Evolutionary conservation across 371 early-diverging fungal species (phyloP).

Genomic region (Funneliformis caledonium): DNA sequence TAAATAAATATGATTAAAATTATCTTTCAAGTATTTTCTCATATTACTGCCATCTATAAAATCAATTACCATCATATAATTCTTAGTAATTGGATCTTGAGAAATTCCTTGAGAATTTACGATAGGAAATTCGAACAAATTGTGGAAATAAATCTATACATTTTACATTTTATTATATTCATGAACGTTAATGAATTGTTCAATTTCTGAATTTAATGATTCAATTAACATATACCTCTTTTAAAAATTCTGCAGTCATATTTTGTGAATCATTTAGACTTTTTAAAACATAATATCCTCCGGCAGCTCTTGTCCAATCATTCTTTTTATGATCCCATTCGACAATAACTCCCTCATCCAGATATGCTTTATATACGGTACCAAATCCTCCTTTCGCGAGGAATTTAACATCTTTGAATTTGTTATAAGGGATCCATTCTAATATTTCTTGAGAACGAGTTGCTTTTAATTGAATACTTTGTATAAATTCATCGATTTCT

Average conservation of each 20-base stretch:
- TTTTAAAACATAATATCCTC: not conserved
- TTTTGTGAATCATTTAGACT: not conserved
- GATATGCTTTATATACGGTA: not conserved
- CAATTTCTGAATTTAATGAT: too few relatives aligned
- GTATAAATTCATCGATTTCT: not conserved
- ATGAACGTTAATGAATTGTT: too few relatives aligned
- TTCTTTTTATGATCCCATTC: not conserved
- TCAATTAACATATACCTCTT: not conserved
- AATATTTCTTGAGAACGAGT: not conserved
- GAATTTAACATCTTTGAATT: conserved; percentile 7
- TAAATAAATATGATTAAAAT: too few relatives aligned
- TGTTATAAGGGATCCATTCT: conserved; percentile 24
- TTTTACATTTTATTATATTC: too few relatives aligned
- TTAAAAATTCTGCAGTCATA: conserved; percentile 16
- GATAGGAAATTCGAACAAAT: too few relatives aligned
- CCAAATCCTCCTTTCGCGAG: not conserved
- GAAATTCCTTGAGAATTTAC: too few relatives aligned
- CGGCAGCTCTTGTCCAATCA: not conserved
- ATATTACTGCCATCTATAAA: too few relatives aligned
- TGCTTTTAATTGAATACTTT: conserved; percentile 14
- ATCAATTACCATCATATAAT: too few relatives aligned
- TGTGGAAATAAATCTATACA: too few relatives aligned
- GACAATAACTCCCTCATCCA: conserved; percentile 5
- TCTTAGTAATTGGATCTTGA: too few relatives aligned
- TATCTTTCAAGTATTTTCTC: too few relatives aligned